These are phyloP conservation scores for Podila epigama DNA, from an alignment of 192 early-diverging fungal species.

Conservation along the genomic window DNA sequence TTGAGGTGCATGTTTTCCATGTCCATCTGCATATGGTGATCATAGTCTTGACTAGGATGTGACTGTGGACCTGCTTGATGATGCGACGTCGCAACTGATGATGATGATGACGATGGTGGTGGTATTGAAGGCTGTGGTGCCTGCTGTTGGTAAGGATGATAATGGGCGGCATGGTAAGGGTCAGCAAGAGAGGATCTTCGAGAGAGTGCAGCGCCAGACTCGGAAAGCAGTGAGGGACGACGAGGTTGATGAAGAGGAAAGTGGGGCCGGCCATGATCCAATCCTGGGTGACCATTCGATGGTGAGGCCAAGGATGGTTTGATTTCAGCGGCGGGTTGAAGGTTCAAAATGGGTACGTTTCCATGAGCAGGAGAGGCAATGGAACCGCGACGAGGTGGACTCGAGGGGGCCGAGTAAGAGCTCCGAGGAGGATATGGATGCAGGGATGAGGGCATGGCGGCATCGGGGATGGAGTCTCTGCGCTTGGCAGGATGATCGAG, in stretches of 20 bases:
- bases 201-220: conserved; percentile 29
- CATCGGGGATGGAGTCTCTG: conserved; percentile 43
- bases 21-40: conserved; percentile 39
- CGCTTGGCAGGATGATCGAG: conserved; percentile 40
- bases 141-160: conserved; percentile 22
- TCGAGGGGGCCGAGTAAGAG: conserved; percentile 36
- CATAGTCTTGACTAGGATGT: conserved; percentile 23
- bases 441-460: conserved; percentile 5
- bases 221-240: conserved; percentile 39
- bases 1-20: conserved; percentile 44
- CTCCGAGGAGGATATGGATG: conserved; percentile 32
- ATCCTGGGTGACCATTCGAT: conserved; percentile 4
- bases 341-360: conserved; percentile 28
- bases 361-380: conserved; percentile 19
- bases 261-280: conserved; percentile 34
- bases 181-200: conserved; percentile 42
- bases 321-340: conserved; percentile 48
- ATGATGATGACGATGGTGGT: conserved; percentile 1
- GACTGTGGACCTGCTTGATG: background rate
- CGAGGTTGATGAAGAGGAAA: conserved; percentile 42
- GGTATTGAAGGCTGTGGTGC: background rate
- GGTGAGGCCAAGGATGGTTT: conserved; percentile 28
- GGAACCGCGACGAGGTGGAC: conserved; percentile 28
- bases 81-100: background rate
- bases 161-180: conserved; percentile 23